These are phyloP conservation scores for Penicillium sp. DNA, from an alignment of 2,329 filamentous ascomycete genomes.

Conservation along the genomic window DNA sequence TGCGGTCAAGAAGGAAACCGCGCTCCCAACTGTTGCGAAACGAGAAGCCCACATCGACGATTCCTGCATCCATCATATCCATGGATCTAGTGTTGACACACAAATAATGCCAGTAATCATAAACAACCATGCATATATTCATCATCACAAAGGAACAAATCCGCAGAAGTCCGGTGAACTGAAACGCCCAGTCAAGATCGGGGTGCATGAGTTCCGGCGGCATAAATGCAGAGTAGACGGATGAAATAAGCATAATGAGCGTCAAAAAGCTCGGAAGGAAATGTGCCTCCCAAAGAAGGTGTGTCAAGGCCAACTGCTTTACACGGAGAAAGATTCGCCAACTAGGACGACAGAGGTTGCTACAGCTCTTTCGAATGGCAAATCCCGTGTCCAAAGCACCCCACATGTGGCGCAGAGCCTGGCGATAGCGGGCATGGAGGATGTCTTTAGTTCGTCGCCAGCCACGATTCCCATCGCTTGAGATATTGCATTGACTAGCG, in stretches of 20 bases:
- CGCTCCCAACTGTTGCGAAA: slow-evolving; percentile 64
- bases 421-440: slow-evolving; percentile 68
- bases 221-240: slow-evolving; percentile 57
- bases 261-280: slow-evolving; percentile 55
- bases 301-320: slow-evolving; percentile 46
- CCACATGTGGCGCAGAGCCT: slow-evolving; percentile 76
- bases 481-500: slow-evolving; percentile 72
- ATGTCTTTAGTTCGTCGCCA: slow-evolving; percentile 46
- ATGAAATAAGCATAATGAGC: slow-evolving; percentile 46
- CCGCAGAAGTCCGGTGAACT: slow-evolving; percentile 60
- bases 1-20: too few species aligned
- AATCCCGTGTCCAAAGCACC: slow-evolving; percentile 69
- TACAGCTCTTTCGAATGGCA: slow-evolving; percentile 56
- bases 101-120: slow-evolving; percentile 66
- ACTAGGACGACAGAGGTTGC: too few species aligned
- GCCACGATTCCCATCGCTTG: slow-evolving; percentile 58
- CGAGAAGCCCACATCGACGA: slow-evolving; percentile 64
- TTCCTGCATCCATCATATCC: slow-evolving; percentile 66
- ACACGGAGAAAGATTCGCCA: too few species aligned
- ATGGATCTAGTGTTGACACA: slow-evolving; percentile 61
- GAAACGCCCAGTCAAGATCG: slow-evolving; percentile 60
- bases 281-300: slow-evolving; percentile 71
- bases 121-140: slow-evolving; percentile 64
- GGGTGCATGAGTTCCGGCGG: slow-evolving; percentile 20
- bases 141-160: slow-evolving; percentile 63